phyloP scores from a whole-genome alignment of 495 filamentous ascomycete genomes.

The Thermochaetoides thermophila region DNA sequence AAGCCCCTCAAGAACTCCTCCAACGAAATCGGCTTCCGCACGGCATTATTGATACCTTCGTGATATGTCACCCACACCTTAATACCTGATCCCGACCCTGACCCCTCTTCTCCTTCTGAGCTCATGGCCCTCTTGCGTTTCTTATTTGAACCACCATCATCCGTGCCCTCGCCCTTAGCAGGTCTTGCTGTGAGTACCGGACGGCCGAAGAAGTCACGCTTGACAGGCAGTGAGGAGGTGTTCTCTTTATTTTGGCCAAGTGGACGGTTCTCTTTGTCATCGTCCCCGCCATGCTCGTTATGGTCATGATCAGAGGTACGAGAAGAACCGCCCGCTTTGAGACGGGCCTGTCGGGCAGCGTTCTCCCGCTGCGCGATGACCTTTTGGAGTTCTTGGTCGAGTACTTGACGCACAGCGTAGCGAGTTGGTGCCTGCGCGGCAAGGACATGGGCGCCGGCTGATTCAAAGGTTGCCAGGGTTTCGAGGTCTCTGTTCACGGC shows the following conservation, averaged over 20 bases:
- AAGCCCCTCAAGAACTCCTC: constrained; percentile 66
- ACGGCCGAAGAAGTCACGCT: constrained; percentile 85
- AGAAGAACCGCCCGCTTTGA: constrained; percentile 25
- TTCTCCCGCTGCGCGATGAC: constrained; percentile 45
- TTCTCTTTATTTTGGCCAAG: too few species aligned
- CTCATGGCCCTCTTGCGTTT: too few species aligned
- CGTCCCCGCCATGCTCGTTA: constrained; percentile 26
- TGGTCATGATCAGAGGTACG: constrained; percentile 17
- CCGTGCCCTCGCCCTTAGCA: too few species aligned
- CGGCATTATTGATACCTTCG: constrained; percentile 93
- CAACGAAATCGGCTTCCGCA: constrained; percentile 79
- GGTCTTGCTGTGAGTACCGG: too few species aligned
- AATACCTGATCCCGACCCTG: constrained; percentile 27
- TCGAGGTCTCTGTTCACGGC: constrained; percentile 38
- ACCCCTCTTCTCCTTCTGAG: constrained; percentile 15
- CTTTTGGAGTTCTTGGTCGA: constrained; percentile 76
- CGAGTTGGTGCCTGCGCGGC: constrained; percentile 50
- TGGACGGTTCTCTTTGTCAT: constrained; percentile 14
- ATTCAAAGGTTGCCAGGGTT: constrained; percentile 46
- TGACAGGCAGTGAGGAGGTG: too few species aligned
- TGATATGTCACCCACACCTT: constrained; percentile 89
- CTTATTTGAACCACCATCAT: too few species aligned
- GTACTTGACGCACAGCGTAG: constrained; percentile 80
- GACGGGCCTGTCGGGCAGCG: constrained; percentile 40
- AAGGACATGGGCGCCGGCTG: constrained; percentile 30